Base-by-base conservation (phyloP, 306 rosid species). In the Hylodesmum podocarpum region DNA sequence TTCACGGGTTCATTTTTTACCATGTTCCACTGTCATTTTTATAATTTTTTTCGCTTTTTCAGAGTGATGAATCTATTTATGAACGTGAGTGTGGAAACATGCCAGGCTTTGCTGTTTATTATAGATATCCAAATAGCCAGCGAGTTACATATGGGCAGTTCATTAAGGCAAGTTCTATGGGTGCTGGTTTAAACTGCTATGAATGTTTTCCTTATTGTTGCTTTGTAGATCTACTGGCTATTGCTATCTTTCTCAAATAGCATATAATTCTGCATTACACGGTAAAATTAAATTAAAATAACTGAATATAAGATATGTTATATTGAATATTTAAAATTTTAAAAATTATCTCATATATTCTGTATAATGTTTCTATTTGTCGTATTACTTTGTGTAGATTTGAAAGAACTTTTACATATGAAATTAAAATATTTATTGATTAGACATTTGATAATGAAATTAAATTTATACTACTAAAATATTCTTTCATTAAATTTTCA, bases 71-170 rank as follows among this genome's bases (percentile, higher is more conserved):
- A 86, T 87, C 99, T 78, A 72, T 95, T 76, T 95, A 95, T 82
- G 99, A 95, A 78, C 93, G 97, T 12, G 99, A 95, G 69, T 95
- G 99, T 72, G 97, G 99, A 84, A 95, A 95, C 87, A 95, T 89
- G 99, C 99, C 99, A 1, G 99, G 99, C 59, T 95, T 95, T 84
- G 97, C 99, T 41, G 97, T 95, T 58, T 95, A 92, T 86, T 95
- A 95, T 77, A 87, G 99, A 87, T 88, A 85, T 84, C 99, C 99
- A 18, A 86, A 95, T 82, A 88, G 97, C 82, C 97, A 92, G 80
- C 88, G 99, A 66, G 99, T 95, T 75, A 85, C 93, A 11, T 95
- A 90, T 64, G 94, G 93, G 79, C 99, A 95, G 79, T 95, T 95
- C 86, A 89, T 95, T 66, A 95, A 93, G 97, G 99, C 85, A 77